phyloP scores from a whole-genome alignment of 768 basidiomycete species.

The Tricholoma terreum region DNA sequence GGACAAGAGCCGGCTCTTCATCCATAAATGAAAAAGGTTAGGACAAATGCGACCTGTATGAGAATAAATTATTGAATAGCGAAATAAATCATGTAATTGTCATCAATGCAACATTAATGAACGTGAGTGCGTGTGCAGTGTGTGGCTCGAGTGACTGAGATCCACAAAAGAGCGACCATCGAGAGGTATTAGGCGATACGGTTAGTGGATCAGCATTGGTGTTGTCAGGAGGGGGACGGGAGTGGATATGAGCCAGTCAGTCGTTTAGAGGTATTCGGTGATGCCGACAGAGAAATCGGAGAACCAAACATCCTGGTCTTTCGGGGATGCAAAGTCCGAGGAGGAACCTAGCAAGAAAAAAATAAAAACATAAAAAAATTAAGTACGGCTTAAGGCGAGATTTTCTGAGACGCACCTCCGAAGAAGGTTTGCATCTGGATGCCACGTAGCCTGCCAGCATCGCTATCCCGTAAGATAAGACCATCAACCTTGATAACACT shows the following conservation, averaged over 20 bases:
- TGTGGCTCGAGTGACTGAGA: no score
- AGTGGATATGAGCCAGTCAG: not conserved
- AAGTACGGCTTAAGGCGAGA: not conserved
- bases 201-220: no score
- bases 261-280: slow-evolving; percentile 40
- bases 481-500: slow-evolving; percentile 58
- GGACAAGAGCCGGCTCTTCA: no score
- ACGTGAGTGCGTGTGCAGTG: no score
- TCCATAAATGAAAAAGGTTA: no score
- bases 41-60: no score
- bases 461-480: slow-evolving; percentile 50
- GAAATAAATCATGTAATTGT: no score
- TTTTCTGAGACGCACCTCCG: slow-evolving; percentile 42
- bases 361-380: no score
- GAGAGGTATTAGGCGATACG: no score
- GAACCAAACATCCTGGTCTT: slow-evolving; percentile 61
- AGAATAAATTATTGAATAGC: no score
- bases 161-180: no score
- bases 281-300: slow-evolving; percentile 69
- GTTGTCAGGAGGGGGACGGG: not conserved
- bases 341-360: slow-evolving; percentile 39
- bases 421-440: slow-evolving; percentile 82
- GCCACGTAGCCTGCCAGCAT: slow-evolving; percentile 54
- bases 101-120: no score
- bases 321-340: slow-evolving; percentile 53